These are phyloP conservation scores for Rosa chinensis DNA, from an alignment of 306 rosid genomes.

Conservation along the genomic window DNA sequence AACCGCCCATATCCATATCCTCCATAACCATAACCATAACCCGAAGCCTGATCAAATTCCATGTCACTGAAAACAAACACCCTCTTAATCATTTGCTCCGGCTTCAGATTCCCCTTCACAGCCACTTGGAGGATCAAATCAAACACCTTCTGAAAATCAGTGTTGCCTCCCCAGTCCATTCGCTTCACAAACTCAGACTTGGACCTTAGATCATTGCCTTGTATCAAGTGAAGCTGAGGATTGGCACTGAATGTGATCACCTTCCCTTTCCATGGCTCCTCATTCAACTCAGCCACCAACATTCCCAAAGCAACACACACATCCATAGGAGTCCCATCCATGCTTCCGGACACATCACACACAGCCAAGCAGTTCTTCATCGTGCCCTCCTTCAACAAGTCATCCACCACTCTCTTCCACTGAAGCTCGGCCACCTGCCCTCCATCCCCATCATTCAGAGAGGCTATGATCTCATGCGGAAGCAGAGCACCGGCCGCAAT, in stretches of 20 bases:
- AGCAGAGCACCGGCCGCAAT: conserved; percentile 68
- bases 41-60: conserved; percentile 63
- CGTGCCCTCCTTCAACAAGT: conserved; percentile 44
- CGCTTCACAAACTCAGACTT: conserved; percentile 35
- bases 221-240: conserved; percentile 53
- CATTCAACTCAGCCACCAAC: conserved; percentile 59
- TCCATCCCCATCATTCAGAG: conserved; percentile 27
- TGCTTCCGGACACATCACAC: conserved; percentile 63
- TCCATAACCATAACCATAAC: background rate
- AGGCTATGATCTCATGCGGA: conserved; percentile 52
- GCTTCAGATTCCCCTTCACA: conserved; percentile 50
- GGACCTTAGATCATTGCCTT: conserved; percentile 41
- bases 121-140: conserved; percentile 55
- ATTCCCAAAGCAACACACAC: conserved; percentile 62
- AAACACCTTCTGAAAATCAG: conserved; percentile 67
- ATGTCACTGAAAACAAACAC: conserved; percentile 68
- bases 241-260: conserved; percentile 46
- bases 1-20: background rate
- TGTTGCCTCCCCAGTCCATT: conserved; percentile 47
- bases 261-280: conserved; percentile 71
- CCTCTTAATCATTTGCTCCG: conserved; percentile 63
- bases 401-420: conserved; percentile 71
- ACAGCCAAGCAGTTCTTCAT: conserved; percentile 52
- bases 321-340: conserved; percentile 51
- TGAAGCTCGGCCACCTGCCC: conserved; percentile 63